Conservation (phyloP, 306 rosid species). For the Neltuma alba region DNA sequence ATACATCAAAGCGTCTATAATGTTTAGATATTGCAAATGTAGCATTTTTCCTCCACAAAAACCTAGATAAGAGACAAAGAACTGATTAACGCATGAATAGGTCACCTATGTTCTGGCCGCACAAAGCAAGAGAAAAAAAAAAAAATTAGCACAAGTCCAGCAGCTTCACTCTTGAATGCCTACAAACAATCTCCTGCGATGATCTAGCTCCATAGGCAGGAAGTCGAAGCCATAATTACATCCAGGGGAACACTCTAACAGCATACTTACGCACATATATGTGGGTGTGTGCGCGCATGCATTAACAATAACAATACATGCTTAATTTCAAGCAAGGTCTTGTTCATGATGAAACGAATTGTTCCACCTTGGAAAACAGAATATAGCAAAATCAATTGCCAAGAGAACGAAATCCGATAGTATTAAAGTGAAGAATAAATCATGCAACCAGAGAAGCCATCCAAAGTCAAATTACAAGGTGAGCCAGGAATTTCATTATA, state of each 20-base stretch:
- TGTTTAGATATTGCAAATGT: slow-evolving; percentile 95
- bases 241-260: slow-evolving; percentile 8
- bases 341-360: neutral
- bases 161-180: neutral
- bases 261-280: neutral
- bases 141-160: neutral
- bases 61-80: slow-evolving; percentile 50
- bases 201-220: neutral
- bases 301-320: neutral
- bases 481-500: slow-evolving; percentile 23
- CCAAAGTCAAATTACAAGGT: slow-evolving; percentile 4
- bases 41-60: slow-evolving; percentile 96
- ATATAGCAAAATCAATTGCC: slow-evolving; percentile 22
- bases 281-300: too few relatives aligned
- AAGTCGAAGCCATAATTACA: slow-evolving; percentile 19
- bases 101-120: neutral
- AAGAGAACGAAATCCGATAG: neutral
- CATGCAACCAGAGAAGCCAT: neutral
- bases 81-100: slow-evolving; percentile 16
- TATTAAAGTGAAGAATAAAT: neutral
- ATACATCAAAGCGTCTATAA: slow-evolving; percentile 91
- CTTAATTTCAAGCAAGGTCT: slow-evolving; percentile 8
- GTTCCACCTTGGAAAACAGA: slow-evolving; percentile 11
- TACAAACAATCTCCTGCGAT: neutral
- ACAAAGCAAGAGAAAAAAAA: neutral